Evolutionary conservation across 306 rosid genomes (phyloP).

Genomic region (Parietaria judaica): DNA sequence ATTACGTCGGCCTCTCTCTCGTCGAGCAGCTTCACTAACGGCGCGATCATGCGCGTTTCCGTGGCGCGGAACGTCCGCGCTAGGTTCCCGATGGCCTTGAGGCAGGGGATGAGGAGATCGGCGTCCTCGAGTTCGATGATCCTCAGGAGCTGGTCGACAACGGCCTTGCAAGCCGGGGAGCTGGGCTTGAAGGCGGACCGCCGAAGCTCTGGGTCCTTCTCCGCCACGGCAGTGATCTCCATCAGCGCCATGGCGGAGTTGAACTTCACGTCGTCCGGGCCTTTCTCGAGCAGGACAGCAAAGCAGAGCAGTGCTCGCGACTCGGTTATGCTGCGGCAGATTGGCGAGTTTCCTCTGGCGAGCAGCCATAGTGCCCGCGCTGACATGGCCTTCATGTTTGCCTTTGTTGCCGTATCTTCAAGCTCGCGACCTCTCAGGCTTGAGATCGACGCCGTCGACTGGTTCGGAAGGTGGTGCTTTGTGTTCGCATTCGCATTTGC

Average conservation of each 20-base stretch:
- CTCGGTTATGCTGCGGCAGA: conserved; percentile 80
- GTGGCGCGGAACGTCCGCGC: conserved; percentile 87
- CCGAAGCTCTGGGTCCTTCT: conserved; percentile 75
- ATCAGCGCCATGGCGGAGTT: conserved; percentile 90
- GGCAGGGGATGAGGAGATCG: conserved; percentile 65
- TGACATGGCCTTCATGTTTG: conserved; percentile 80
- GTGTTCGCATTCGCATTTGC: conserved; percentile 34
- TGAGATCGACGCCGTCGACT: conserved; percentile 33
- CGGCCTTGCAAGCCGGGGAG: conserved; percentile 90
- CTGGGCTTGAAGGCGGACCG: conserved; percentile 86
- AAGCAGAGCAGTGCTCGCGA: conserved; percentile 85
- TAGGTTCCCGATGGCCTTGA: conserved; percentile 66
- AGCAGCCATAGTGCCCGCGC: conserved; percentile 75
- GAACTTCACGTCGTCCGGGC: conserved; percentile 53
- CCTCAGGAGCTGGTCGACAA: conserved; percentile 65
- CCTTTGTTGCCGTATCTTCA: conserved; percentile 65
- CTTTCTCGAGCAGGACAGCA: conserved; percentile 77
- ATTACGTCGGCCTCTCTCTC: conserved; percentile 66
- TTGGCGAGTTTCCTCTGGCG: conserved; percentile 57
- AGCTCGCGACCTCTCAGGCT: conserved; percentile 61
- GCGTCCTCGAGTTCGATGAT: conserved; percentile 64
- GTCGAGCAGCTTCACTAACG: conserved; percentile 72
- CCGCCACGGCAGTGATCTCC: conserved; percentile 87
- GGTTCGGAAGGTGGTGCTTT: conserved; percentile 27
- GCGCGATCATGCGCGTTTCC: conserved; percentile 71